phyloP scores from a whole-genome alignment of 23 red algal genomes.

The Gracilaria gracilis region DNA sequence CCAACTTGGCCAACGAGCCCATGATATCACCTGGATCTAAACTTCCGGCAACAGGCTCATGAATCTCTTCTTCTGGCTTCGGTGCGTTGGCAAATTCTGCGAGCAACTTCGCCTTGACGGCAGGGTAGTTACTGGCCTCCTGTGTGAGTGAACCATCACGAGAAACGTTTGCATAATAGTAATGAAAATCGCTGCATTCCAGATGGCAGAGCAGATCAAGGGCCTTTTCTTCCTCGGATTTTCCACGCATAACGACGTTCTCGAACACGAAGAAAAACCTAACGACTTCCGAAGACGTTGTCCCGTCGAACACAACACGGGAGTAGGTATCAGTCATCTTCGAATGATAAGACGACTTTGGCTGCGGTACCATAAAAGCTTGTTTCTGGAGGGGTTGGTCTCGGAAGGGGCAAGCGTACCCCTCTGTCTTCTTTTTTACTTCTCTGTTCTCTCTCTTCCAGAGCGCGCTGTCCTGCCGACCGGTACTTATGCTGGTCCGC shows the following conservation, averaged over 20 bases:
- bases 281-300: not conserved
- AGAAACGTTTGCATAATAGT: slow-evolving; percentile 28
- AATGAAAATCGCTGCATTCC: not conserved
- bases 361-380: too few relatives aligned
- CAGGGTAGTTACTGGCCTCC: not conserved
- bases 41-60: not conserved
- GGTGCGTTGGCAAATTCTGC: not conserved
- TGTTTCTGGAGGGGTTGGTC: too few relatives aligned
- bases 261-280: slow-evolving; percentile 31
- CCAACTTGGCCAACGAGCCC: slow-evolving; percentile 1
- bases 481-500: too few relatives aligned
- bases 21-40: slow-evolving; percentile 8
- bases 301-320: too few relatives aligned
- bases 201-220: not conserved
- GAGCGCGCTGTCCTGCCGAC: too few relatives aligned
- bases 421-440: too few relatives aligned
- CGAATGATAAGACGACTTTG: too few relatives aligned
- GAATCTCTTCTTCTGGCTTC: not conserved
- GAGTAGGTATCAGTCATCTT: too few relatives aligned
- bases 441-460: too few relatives aligned
- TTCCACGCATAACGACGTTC: slow-evolving; percentile 15
- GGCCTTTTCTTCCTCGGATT: not conserved
- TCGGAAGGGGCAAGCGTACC: too few relatives aligned
- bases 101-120: not conserved
- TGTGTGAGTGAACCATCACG: not conserved